phyloP scores from a whole-genome alignment of 352 stramenopile genomes.

The Pythium aristosporum region DNA sequence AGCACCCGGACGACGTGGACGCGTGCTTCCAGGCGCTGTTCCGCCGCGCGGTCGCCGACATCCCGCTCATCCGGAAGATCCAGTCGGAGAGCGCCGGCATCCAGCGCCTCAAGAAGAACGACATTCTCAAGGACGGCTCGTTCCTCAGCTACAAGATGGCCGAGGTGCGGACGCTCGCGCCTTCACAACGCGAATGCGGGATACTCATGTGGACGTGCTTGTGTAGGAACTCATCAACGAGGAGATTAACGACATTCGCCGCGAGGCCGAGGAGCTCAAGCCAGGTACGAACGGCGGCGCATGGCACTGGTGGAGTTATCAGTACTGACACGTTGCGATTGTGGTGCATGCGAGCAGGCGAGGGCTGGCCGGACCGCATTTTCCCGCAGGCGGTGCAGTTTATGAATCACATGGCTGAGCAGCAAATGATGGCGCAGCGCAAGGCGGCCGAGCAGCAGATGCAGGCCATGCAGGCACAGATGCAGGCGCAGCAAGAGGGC shows the following conservation, averaged over 20 bases:
- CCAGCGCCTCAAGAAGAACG: slow-evolving; percentile 85
- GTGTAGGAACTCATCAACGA: slow-evolving; percentile 78
- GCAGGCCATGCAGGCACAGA: slow-evolving; percentile 62
- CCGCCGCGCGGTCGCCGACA: slow-evolving; percentile 77
- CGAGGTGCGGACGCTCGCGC: slow-evolving; percentile 32
- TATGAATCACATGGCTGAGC: slow-evolving; percentile 86
- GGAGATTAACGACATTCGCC: slow-evolving; percentile 83
- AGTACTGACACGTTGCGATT: neutral
- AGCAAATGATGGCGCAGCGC: slow-evolving; percentile 80
- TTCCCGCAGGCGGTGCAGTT: slow-evolving; percentile 88
- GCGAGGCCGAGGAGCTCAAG: slow-evolving; percentile 80
- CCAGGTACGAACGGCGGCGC: slow-evolving; percentile 39
- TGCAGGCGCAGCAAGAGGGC: slow-evolving; percentile 37
- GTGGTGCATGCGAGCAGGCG: slow-evolving; percentile 32
- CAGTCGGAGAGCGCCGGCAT: slow-evolving; percentile 84
- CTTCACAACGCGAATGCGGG: neutral
- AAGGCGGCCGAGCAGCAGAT: slow-evolving; percentile 74
- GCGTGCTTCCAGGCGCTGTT: slow-evolving; percentile 82
- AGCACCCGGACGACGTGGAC: slow-evolving; percentile 63
- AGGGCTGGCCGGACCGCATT: slow-evolving; percentile 86
- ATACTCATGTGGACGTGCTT: slow-evolving; percentile 1
- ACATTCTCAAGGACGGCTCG: slow-evolving; percentile 86
- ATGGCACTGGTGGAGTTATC: neutral
- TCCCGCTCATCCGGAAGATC: slow-evolving; percentile 87
- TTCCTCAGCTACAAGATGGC: slow-evolving; percentile 88